Percentiles rank a stretch among this genome's conserved stretches.
Conservation (phyloP, 2,329 filamentous ascomycete genomes). For the Furcasterigmium sp. region DNA sequence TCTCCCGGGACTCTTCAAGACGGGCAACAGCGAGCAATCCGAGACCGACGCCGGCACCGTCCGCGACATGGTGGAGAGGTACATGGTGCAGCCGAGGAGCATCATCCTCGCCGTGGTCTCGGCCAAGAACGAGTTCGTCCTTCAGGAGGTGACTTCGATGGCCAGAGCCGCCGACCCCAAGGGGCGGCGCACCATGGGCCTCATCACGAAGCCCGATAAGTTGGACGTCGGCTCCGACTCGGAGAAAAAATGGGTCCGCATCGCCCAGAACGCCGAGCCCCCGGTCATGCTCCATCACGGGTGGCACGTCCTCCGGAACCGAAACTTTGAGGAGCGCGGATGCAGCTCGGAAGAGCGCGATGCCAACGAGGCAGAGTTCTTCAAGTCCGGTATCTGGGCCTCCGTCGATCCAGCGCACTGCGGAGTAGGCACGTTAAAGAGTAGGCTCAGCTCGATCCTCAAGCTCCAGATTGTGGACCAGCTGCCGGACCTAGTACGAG, state of each 20-base stretch:
- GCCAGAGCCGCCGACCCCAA: conserved; percentile 19
- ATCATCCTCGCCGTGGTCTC: conserved; percentile 57
- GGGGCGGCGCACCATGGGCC: conserved; percentile 39
- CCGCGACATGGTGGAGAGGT: conserved; percentile 40
- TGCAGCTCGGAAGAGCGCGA: conserved; percentile 9
- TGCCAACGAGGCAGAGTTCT: conserved; percentile 11
- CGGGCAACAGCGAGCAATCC: conserved; percentile 40
- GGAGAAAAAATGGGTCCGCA: conserved; percentile 30
- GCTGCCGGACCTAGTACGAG: conserved; percentile 21
- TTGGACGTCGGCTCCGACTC: conserved; percentile 25
- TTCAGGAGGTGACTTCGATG: conserved; percentile 50
- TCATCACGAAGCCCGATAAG: conserved; percentile 46
- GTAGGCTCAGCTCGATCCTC: conserved; percentile 20
- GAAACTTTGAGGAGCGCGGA: conserved; percentile 8
- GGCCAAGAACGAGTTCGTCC: conserved; percentile 50
- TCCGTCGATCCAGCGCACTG: conserved; percentile 12
- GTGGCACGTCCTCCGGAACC: conserved; percentile 17
- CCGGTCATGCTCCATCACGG: conserved; percentile 36
- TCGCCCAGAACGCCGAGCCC: conserved; percentile 37
- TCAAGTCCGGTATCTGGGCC: conserved; percentile 12
- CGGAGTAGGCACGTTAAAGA: conserved; percentile 13
- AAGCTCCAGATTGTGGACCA: conserved; percentile 23
- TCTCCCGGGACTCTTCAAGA: conserved; percentile 50
- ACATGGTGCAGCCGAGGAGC: conserved; percentile 50
- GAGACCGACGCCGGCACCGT: conserved; percentile 38